Evolutionary conservation across 805 yeast species (phyloP).

Genomic region (Diddensiella transvaalensis): DNA sequence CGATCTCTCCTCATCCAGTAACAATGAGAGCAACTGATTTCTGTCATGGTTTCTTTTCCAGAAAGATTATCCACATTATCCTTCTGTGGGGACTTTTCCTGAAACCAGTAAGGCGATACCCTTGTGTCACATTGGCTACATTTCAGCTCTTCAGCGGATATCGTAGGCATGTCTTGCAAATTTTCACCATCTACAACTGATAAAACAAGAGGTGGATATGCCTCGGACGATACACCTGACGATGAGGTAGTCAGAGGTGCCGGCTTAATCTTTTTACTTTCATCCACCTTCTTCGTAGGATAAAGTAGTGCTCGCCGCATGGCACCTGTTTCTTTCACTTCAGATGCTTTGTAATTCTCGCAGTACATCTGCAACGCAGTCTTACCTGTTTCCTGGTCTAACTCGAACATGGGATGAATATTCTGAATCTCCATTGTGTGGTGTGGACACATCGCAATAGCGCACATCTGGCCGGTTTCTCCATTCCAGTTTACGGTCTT

Average conservation of each 20-base stretch:
- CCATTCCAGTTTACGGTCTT: conserved; percentile 21
- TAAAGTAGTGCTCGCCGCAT: conserved; percentile 13
- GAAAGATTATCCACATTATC: neutral
- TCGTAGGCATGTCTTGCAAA: neutral
- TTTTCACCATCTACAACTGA: neutral
- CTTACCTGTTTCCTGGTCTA: conserved; percentile 21
- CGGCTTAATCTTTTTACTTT: conserved; percentile 1
- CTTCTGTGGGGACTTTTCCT: conserved; percentile 1
- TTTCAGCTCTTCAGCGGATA: neutral
- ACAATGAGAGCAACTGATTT: conserved; percentile 16
- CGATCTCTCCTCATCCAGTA: conserved; percentile 17
- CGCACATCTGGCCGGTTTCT: conserved; percentile 25
- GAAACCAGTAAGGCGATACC: conserved; percentile 18
- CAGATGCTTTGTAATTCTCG: conserved; percentile 23
- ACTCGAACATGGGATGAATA: conserved; percentile 24
- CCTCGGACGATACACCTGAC: neutral
- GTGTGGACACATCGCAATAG: conserved; percentile 32
- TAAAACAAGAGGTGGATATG: conserved; percentile 2
- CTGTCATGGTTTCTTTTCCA: conserved; percentile 1
- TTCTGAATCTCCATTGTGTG: conserved; percentile 24
- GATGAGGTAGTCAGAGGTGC: no score
- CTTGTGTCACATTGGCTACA: conserved; percentile 13
- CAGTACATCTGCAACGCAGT: conserved; percentile 33
- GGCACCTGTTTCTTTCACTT: conserved; percentile 13
- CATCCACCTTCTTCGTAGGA: conserved; percentile 2